Base-by-base conservation (phyloP, 805 yeast species). In the Saccharomycopsis schoenii region DNA sequence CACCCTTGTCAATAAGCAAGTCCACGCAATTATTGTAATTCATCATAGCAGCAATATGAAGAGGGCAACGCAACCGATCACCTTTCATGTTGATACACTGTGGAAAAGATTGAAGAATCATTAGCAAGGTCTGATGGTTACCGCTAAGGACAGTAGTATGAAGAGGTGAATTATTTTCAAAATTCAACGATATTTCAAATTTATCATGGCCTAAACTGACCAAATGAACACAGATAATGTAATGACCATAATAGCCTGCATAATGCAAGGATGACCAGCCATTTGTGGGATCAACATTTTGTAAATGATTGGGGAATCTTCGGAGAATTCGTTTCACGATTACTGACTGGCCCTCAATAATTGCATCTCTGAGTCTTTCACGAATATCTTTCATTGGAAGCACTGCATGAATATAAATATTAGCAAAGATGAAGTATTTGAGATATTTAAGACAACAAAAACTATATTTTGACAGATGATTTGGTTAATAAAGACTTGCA, bases 251-350 rank as follows among this genome's bases (percentile, higher is more conserved):
- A 67, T 70, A 86, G 3, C 93, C 83, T 0, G 96, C 91, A 71
- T 89, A 88, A 70, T 89, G 97, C 56, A 89, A 74, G 43, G 87
- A 84, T 15, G 88, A 78, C 96, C 96, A 89, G 1, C 97, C 97
- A 68, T 85, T 83, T 24, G 69, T 37, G 4, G 90, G 81, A 68
- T 90, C 88, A 25, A 83, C 76, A 68, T 88, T 86, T 62, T 83
- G 84, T 64, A 89, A 70, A 47, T 88, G 75, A 39, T 83, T 85
- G 0, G 96, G 94, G 65, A 78, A 85, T 43, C 90, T 77, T 59
- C 79, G 76, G n/a, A 89, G 71, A 6, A 89, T 74, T 29, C 93
- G 79, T 65, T 80, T 77, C 17, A 84, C 90, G 14, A 86, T 83
- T 41, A 82, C 76, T 21, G 81, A 74, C 62, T 85, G 84, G 58